A percentile compares a stretch with the other conserved stretches of the same genome.
phyloP scores from a whole-genome alignment of 441 rosid genomes.

The Croton laevigatus region DNA sequence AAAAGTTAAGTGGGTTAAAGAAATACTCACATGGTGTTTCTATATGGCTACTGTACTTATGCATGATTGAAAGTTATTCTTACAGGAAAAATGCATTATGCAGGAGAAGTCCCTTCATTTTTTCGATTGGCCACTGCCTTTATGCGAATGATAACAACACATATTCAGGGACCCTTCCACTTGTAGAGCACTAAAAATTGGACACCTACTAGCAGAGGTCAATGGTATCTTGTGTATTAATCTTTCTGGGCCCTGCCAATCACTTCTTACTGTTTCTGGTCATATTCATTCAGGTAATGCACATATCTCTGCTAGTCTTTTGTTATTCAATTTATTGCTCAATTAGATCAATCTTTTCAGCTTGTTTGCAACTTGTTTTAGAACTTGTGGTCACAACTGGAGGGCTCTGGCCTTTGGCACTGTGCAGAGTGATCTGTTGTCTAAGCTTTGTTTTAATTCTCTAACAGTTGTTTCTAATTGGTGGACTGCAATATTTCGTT shows the following conservation, averaged over 20 bases:
- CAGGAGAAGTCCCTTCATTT: conserved; percentile 30
- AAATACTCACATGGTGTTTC: conserved; percentile 30
- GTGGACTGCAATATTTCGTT: conserved; percentile 15
- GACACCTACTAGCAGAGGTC: conserved; percentile 40
- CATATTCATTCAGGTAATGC: conserved; percentile 27
- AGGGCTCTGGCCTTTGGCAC: conserved; percentile 21
- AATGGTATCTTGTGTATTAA: conserved; percentile 37
- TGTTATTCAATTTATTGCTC: conserved; percentile 21
- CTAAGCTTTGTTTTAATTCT: conserved; percentile 9
- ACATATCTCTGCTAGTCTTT: conserved; percentile 23
- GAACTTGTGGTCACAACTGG: conserved; percentile 16
- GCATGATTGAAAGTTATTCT: conserved; percentile 39
- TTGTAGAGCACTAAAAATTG: conserved; percentile 41
- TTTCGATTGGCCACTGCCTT: conserved; percentile 40
- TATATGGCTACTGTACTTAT: conserved; percentile 29
- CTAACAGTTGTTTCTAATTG: conserved; percentile 18
- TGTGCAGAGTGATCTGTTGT: conserved; percentile 18
- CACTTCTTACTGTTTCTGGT: conserved; percentile 29
- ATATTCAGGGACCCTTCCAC: conserved; percentile 40
- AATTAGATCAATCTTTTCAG: conserved; percentile 18
- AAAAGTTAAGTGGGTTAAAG: conserved; percentile 31
- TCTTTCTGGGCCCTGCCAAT: conserved; percentile 42
- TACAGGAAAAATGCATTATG: conserved; percentile 29
- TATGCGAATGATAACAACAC: conserved; percentile 35
- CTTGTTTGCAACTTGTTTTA: conserved; percentile 25